phyloP scores from a whole-genome alignment of 1,139 yeast species.

The Hyphopichia wangnamkhiaoensis region DNA sequence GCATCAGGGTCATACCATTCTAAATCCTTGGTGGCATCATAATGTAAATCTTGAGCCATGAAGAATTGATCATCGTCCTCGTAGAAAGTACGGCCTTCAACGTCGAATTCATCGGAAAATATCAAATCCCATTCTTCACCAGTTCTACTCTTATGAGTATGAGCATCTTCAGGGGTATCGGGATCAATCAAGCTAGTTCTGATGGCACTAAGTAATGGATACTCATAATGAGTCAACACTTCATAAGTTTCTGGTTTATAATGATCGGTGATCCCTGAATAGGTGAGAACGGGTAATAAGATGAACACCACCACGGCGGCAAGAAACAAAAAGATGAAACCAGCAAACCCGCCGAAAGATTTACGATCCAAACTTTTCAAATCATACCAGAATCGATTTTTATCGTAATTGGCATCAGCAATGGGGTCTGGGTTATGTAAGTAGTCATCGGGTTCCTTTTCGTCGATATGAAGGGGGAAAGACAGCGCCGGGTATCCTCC shows the following conservation, averaged over 20 bases:
- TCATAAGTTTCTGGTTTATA: slow-evolving; percentile 36
- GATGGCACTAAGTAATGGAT: slow-evolving; percentile 62
- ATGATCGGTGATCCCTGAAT: slow-evolving; percentile 57
- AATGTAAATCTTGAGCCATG: slow-evolving; percentile 73
- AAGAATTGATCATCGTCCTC: slow-evolving; percentile 85
- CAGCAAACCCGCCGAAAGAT: slow-evolving; percentile 59
- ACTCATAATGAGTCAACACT: slow-evolving; percentile 55
- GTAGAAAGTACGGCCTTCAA: slow-evolving; percentile 80
- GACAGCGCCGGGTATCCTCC: slow-evolving; percentile 93
- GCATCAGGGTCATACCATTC: slow-evolving; percentile 94
- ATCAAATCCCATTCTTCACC: slow-evolving; percentile 73
- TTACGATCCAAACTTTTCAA: slow-evolving; percentile 60
- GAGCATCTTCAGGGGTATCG: slow-evolving; percentile 68
- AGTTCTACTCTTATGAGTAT: slow-evolving; percentile 42
- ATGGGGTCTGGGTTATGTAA: slow-evolving; percentile 93
- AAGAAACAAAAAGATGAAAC: slow-evolving; percentile 53
- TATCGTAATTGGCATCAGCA: slow-evolving; percentile 77
- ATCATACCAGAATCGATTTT: slow-evolving; percentile 58
- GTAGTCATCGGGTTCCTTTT: slow-evolving; percentile 89
- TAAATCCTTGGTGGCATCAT: slow-evolving; percentile 77
- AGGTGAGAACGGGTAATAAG: slow-evolving; percentile 73
- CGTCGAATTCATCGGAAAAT: slow-evolving; percentile 82
- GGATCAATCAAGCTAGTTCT: slow-evolving; percentile 68
- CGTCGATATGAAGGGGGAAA: slow-evolving; percentile 83
- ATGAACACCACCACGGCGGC: slow-evolving; percentile 70